Conservation (phyloP, 1,139 yeast species). For the Taiozyma sp. region DNA sequence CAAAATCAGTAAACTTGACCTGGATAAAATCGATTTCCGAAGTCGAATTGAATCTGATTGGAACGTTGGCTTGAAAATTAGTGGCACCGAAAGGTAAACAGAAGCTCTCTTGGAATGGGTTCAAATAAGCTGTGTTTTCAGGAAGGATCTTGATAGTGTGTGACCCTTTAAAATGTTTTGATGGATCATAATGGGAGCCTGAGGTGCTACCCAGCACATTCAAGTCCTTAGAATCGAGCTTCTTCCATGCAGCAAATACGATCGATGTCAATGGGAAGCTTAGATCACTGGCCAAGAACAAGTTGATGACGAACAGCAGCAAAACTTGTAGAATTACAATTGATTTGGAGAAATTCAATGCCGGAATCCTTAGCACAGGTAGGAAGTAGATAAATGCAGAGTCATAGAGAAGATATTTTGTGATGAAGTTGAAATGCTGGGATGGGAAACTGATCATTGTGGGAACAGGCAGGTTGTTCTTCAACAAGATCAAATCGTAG, state of each 20-base stretch:
- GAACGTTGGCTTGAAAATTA: slow-evolving; percentile 41
- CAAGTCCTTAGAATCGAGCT: slow-evolving; percentile 53
- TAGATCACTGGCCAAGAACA: slow-evolving; percentile 34
- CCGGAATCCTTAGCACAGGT: slow-evolving; percentile 74
- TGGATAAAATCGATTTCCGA: slow-evolving; percentile 67
- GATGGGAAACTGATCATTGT: slow-evolving; percentile 35
- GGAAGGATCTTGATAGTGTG: slow-evolving; percentile 87
- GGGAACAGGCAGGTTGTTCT: slow-evolving; percentile 25
- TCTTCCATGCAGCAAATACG: slow-evolving; percentile 41
- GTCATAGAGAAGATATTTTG: slow-evolving; percentile 73
- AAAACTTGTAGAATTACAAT: slow-evolving; percentile 33
- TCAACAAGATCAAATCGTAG: slow-evolving; percentile 54
- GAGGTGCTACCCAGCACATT: slow-evolving; percentile 58
- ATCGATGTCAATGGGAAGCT: slow-evolving; percentile 48
- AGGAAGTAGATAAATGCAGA: slow-evolving; percentile 62
- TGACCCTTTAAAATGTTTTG: slow-evolving; percentile 78
- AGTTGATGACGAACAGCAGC: slow-evolving; percentile 30
- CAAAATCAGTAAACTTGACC: slow-evolving; percentile 56
- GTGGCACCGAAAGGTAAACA: slow-evolving; percentile 49
- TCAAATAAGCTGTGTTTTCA: slow-evolving; percentile 81
- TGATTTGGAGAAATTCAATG: slow-evolving; percentile 47
- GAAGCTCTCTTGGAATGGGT: slow-evolving; percentile 63
- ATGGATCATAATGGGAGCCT: slow-evolving; percentile 44
- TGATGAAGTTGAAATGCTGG: slow-evolving; percentile 52
- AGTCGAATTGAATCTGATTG: slow-evolving; percentile 80